Evolutionary conservation across 73 alveolate species (phyloP).

Genomic region (Paramecium caudatum): DNA sequence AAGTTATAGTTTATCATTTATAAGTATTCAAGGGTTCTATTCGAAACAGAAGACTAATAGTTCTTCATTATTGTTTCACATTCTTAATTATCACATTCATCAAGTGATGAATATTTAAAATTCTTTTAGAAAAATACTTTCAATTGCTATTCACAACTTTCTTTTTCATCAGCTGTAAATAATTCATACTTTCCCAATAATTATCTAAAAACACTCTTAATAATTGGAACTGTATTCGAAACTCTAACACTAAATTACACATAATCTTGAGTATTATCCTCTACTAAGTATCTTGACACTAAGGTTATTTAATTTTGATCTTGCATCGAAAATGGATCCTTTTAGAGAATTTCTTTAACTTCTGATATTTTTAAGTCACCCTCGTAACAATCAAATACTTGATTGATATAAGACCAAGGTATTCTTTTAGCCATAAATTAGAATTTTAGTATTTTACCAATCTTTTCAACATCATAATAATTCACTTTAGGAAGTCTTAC

Average conservation of each 20-base stretch:
- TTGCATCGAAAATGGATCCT: slow-evolving; percentile 53
- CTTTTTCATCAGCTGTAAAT: neutral
- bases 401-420: slow-evolving; percentile 26
- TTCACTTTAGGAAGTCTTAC: slow-evolving; percentile 29
- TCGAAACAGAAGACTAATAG: neutral
- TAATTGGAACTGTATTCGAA: slow-evolving; percentile 37
- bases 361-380: neutral
- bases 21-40: neutral
- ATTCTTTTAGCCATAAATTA: slow-evolving; percentile 27
- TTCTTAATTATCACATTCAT: slow-evolving; percentile 11
- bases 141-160: neutral
- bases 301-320: slow-evolving; percentile 21
- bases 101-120: neutral
- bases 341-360: neutral
- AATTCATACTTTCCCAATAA: slow-evolving; percentile 56
- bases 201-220: slow-evolving; percentile 62
- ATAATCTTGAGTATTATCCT: slow-evolving; percentile 64
- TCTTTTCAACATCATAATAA: slow-evolving; percentile 26
- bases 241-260: slow-evolving; percentile 15
- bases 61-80: neutral
- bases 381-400: neutral
- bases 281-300: slow-evolving; percentile 62
- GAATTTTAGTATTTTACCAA: slow-evolving; percentile 51
- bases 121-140: neutral
- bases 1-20: slow-evolving; percentile 1